These are phyloP conservation scores for Pestalotiopsis sp. DNA, from an alignment of 2,329 filamentous ascomycete genomes.

Conservation along the genomic window DNA sequence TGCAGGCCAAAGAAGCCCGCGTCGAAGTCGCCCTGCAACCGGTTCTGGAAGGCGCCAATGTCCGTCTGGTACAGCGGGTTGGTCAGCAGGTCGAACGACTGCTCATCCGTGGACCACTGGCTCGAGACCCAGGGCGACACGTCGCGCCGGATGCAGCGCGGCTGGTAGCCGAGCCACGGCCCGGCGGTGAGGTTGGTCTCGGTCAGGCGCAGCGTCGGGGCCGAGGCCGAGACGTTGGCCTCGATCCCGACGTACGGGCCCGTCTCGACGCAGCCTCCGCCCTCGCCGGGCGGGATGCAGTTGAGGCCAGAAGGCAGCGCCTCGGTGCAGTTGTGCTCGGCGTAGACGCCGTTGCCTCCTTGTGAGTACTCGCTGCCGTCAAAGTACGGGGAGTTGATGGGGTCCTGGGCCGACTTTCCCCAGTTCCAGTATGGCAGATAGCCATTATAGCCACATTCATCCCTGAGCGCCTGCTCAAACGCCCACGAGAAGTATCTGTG, in stretches of 20 bases:
- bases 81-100: slow-evolving; percentile 26
- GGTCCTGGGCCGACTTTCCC: slow-evolving; percentile 35
- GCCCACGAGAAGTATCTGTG: slow-evolving; percentile 19
- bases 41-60: slow-evolving; percentile 17
- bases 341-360: slow-evolving; percentile 30
- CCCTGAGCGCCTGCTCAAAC: slow-evolving; percentile 35
- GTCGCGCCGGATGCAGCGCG: slow-evolving; percentile 19
- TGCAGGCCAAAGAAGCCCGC: slow-evolving; percentile 29
- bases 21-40: slow-evolving; percentile 7
- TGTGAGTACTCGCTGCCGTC: slow-evolving; percentile 40
- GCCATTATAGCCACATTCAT: slow-evolving; percentile 42
- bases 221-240: slow-evolving; percentile 27
- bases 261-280: slow-evolving; percentile 37
- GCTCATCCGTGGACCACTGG: slow-evolving; percentile 25
- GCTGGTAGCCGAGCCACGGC: slow-evolving; percentile 16
- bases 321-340: slow-evolving; percentile 20
- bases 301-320: slow-evolving; percentile 22
- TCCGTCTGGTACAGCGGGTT: slow-evolving; percentile 17
- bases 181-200: slow-evolving; percentile 28
- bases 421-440: slow-evolving; percentile 43
- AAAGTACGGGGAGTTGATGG: slow-evolving; percentile 33
- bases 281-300: slow-evolving; percentile 11
- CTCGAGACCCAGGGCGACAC: slow-evolving; percentile 15
- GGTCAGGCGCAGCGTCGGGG: slow-evolving; percentile 26
- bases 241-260: slow-evolving; percentile 28